Percentiles rank a stretch among this genome's conserved stretches.
Conservation (phyloP, 345 rosid genomes). For the Populus nigra region DNA sequence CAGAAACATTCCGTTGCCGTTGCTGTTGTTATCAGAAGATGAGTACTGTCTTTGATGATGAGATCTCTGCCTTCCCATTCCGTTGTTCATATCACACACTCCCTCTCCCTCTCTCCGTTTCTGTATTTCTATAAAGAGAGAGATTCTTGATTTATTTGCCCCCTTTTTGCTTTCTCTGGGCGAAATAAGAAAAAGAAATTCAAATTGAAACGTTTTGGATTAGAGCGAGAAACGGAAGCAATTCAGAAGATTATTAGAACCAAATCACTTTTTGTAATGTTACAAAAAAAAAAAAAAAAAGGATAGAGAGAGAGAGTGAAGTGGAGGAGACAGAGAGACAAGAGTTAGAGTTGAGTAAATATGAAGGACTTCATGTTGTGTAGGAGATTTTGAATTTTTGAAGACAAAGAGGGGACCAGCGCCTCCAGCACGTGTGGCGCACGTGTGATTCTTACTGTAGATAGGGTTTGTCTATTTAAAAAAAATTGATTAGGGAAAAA, state of each 20-base stretch:
- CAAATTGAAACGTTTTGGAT: background rate
- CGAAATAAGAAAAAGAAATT: background rate
- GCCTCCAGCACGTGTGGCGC: background rate
- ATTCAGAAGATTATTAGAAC: background rate
- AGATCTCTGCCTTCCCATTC: slow-evolving; percentile 81
- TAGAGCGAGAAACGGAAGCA: background rate
- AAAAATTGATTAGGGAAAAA: background rate
- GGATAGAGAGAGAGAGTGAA: background rate
- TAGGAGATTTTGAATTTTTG: background rate
- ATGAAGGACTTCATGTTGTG: background rate
- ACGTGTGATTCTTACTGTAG: background rate
- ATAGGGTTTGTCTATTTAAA: background rate
- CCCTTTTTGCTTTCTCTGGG: background rate
- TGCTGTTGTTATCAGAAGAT: slow-evolving; percentile 55
- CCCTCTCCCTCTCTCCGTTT: background rate
- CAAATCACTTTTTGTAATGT: background rate
- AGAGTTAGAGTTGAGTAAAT: background rate
- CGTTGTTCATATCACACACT: slow-evolving; percentile 44
- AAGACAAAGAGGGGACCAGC: background rate
- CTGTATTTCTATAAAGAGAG: background rate
- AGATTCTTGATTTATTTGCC: background rate
- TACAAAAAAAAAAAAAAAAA: background rate
- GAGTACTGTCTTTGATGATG: slow-evolving; percentile 71
- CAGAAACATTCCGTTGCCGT: slow-evolving; percentile 22
- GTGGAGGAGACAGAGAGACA: background rate